Evolutionary conservation across 1,284 basidiomycete genomes (phyloP), one percentile per base, ranked within the genome.

Genomic region (Mycosarcoma maydis): DNA sequence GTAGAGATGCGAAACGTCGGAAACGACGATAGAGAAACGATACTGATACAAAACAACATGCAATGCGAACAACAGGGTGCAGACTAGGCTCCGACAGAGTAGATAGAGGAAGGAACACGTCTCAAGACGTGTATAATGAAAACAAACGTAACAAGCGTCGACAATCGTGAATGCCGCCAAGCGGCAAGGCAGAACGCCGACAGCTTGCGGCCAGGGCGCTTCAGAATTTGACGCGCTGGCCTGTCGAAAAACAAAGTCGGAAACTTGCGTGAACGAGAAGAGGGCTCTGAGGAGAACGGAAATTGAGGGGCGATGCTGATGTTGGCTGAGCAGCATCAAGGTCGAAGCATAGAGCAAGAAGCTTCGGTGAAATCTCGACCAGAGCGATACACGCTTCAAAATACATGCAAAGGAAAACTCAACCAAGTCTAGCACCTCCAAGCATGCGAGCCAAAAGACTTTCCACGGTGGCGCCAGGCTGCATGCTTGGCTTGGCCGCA

Each of bases 381-480:
- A n/a, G n/a, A n/a, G n/a, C n/a, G n/a, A n/a, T n/a, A n/a, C n/a
- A n/a, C n/a, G n/a, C n/a, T n/a, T n/a, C n/a, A n/a, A n/a, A n/a
- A n/a, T n/a, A n/a, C n/a, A n/a, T n/a, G n/a, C n/a, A n/a, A n/a
- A n/a, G n/a, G n/a, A n/a, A 9, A 7, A n/a, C 17, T 53, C 17
- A 69, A 40, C 41, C 42, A 20, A 69, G 52, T 17, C 37, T 33
- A 6, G 70, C 41, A 24, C 66, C 67, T 16, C 73, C 70, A 36
- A 75, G 66, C 73, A 75, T 75, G 20, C 69, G 62, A 45, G 73
- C 73, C 6, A 75, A 54, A 16, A 75, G 68, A 33, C 58, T 73
- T 36, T 75, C 73, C 32, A 75, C 68, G 3, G 68, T 71, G 1
- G 68, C 68, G 13, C 68, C 68, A 16, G 68, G 62, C 58, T 71